Percentiles rank a stretch among this genome's conserved stretches.
phyloP scores from a whole-genome alignment of 352 stramenopile genomes.

The Pythium rishiriense region DNA sequence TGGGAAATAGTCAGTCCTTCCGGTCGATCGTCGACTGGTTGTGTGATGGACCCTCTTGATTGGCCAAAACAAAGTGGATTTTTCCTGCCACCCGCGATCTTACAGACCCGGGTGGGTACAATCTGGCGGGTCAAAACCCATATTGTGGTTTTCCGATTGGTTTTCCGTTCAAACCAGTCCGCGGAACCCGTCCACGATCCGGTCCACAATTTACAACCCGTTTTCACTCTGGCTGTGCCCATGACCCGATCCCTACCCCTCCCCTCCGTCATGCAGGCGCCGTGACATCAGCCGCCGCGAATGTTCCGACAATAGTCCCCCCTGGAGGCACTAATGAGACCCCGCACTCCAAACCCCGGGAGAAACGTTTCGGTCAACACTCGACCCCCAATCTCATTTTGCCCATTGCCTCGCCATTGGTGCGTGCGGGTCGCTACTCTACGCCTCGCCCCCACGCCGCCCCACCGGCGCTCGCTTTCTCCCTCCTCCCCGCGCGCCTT shows the following conservation, averaged over 20 bases:
- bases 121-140: no score
- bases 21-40: constrained; percentile 19
- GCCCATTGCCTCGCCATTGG: constrained; percentile 27
- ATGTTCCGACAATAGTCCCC: constrained; percentile 13
- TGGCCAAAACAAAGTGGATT: constrained; percentile 2
- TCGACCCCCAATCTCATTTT: constrained; percentile 27
- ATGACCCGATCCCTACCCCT: constrained; percentile 17
- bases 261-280: constrained; percentile 2
- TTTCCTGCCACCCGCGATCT: constrained; percentile 10
- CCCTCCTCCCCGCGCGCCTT: no score
- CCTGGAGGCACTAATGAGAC: constrained; percentile 11
- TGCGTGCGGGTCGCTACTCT: no score
- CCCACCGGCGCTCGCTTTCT: not conserved
- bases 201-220: no score
- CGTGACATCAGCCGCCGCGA: constrained; percentile 28
- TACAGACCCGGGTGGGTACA: not conserved
- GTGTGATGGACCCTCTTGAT: constrained; percentile 5
- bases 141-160: no score
- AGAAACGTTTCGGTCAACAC: constrained; percentile 36
- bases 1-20: constrained; percentile 27
- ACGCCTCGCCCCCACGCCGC: not conserved
- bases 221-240: no score
- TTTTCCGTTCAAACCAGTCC: no score
- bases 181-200: no score
- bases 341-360: not conserved